phyloP scores from a whole-genome alignment of 1,139 yeast species.

The Taiozyma sp. region DNA sequence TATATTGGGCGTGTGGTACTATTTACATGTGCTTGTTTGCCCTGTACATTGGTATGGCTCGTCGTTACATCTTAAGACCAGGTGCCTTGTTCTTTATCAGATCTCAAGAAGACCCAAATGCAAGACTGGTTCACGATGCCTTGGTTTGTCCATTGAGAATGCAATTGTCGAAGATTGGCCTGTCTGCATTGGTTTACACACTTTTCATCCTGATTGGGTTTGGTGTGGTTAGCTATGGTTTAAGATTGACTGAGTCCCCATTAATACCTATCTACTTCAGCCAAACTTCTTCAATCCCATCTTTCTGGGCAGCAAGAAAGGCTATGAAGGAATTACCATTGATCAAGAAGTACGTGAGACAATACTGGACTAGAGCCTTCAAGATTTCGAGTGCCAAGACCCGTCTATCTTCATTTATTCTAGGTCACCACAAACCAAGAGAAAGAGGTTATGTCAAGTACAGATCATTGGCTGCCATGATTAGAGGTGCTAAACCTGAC shows the following conservation, averaged over 20 bases:
- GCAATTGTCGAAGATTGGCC: constrained; percentile 68
- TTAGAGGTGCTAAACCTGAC: constrained; percentile 47
- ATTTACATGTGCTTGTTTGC: constrained; percentile 86
- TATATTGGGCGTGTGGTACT: constrained; percentile 79
- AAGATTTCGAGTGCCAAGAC: constrained; percentile 49
- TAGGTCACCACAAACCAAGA: constrained; percentile 61
- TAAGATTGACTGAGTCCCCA: constrained; percentile 16
- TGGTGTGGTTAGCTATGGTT: constrained; percentile 51
- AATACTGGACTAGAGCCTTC: constrained; percentile 64
- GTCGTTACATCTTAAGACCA: constrained; percentile 69
- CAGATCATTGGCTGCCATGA: constrained; percentile 42
- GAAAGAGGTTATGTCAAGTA: constrained; percentile 74
- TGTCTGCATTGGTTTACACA: constrained; percentile 76
- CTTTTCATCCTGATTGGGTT: constrained; percentile 70
- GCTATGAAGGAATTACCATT: constrained; percentile 3
- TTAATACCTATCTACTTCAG: constrained; percentile 15
- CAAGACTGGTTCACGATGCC: constrained; percentile 86
- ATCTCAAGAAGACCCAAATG: constrained; percentile 92
- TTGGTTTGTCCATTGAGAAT: constrained; percentile 67
- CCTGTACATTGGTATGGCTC: constrained; percentile 76
- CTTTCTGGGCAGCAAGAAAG: constrained; percentile 5
- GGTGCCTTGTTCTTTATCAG: constrained; percentile 91
- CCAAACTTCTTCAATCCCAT: constrained; percentile 12
- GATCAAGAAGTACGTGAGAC: constrained; percentile 32
- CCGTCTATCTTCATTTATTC: constrained; percentile 74